These are phyloP conservation scores for Solanum piurae DNA, from an alignment of 257 asterid species.

Conservation along the genomic window DNA sequence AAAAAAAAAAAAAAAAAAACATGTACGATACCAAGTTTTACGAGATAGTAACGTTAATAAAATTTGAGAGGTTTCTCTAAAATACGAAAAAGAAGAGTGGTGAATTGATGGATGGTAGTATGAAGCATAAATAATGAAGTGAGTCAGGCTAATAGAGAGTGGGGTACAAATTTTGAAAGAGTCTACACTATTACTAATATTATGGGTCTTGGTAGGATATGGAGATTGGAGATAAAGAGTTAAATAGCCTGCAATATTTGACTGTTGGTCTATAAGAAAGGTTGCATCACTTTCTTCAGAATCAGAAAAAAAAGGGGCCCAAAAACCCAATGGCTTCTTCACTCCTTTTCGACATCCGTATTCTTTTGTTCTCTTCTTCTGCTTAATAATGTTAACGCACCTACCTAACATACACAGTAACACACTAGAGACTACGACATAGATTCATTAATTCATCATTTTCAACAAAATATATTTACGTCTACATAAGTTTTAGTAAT, in stretches of 20 bases:
- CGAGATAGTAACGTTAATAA: background rate
- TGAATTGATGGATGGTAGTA: background rate
- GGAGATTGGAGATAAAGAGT: background rate
- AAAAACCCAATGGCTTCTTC: background rate
- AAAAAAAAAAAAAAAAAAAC: too few species aligned
- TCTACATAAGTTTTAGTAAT: too few species aligned
- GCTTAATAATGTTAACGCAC: background rate
- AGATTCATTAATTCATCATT: background rate
- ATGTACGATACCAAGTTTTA: background rate
- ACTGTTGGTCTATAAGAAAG: constrained; percentile 1
- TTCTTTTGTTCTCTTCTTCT: background rate
- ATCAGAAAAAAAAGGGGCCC: background rate
- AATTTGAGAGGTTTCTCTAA: background rate
- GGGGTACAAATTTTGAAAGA: background rate
- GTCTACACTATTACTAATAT: background rate
- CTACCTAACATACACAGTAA: background rate
- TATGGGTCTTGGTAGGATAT: background rate
- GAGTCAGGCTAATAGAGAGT: background rate
- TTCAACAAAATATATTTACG: too few species aligned
- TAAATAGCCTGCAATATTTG: background rate
- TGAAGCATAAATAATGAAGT: background rate
- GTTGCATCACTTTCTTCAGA: background rate
- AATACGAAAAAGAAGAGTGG: background rate
- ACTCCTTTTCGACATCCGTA: background rate
- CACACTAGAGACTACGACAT: background rate